A percentile compares a stretch with the other conserved stretches of the same genome.
phyloP scores from a whole-genome alignment of 2,329 filamentous ascomycete species.

The Fusarium verticillioides region DNA sequence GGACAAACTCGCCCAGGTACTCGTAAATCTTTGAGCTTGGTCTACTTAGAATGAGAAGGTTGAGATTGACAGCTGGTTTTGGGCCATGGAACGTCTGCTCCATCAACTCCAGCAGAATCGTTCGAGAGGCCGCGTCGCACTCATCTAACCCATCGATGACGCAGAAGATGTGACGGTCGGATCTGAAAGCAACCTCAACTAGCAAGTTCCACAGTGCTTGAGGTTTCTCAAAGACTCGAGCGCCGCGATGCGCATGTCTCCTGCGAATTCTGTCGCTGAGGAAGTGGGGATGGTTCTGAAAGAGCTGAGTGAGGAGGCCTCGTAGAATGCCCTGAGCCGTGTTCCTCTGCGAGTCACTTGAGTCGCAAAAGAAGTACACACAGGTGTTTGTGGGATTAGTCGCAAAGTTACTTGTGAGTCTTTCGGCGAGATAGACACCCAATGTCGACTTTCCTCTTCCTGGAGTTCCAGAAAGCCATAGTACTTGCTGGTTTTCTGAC shows the following conservation, averaged over 20 bases:
- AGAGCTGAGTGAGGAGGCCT: conserved; percentile 22
- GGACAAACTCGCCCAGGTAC: conserved; percentile 27
- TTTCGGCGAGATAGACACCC: conserved; percentile 20
- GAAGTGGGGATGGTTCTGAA: conserved; percentile 24
- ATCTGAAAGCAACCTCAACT: conserved; percentile 25
- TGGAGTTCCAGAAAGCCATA: conserved; percentile 20
- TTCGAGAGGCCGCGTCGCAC: conserved; percentile 17
- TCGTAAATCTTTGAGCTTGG: conserved; percentile 20
- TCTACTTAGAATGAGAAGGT: conserved; percentile 10
- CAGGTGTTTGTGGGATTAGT: conserved; percentile 16
- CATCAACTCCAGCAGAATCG: conserved; percentile 17
- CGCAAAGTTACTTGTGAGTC: conserved; percentile 16
- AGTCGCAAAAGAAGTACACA: conserved; percentile 23
- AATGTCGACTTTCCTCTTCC: conserved; percentile 25
- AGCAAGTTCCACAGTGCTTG: conserved; percentile 27
- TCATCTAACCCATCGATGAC: conserved; percentile 26
- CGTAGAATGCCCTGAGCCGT: conserved; percentile 21
- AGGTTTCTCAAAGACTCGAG: conserved; percentile 22
- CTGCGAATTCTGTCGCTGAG: conserved; percentile 29
- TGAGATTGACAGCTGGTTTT: conserved; percentile 18
- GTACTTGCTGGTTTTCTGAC: background rate
- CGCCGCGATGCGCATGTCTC: conserved; percentile 19
- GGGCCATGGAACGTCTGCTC: conserved; percentile 21
- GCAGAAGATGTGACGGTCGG: conserved; percentile 24
- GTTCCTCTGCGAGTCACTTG: conserved; percentile 19